These are phyloP conservation scores for Trichoderma endophyticum DNA, from an alignment of 2,329 filamentous ascomycete genomes.

Conservation along the genomic window DNA sequence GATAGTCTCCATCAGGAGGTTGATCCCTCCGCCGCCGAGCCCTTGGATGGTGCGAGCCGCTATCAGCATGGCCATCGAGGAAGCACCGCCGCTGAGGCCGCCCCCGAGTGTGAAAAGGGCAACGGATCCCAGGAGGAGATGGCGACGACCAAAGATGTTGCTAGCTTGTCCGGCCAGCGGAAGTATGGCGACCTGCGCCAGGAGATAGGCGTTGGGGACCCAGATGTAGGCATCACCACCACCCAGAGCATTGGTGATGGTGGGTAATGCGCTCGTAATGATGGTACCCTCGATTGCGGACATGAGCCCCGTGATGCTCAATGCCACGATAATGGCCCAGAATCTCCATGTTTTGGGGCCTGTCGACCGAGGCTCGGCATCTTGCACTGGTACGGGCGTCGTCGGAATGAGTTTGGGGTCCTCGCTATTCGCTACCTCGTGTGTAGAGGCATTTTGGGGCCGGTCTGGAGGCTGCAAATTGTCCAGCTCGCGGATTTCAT, in stretches of 20 bases:
- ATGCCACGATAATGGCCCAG: constrained; percentile 21
- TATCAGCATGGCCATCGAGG: constrained; percentile 46
- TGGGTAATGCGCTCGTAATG: constrained; percentile 56
- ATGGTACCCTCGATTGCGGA: constrained; percentile 49
- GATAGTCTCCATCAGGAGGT: constrained; percentile 32
- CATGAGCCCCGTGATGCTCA: constrained; percentile 33
- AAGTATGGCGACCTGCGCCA: constrained; percentile 23
- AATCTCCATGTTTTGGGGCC: neutral
- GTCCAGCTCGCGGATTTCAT: neutral
- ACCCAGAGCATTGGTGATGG: constrained; percentile 23
- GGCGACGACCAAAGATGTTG: constrained; percentile 50
- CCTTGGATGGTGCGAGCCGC: constrained; percentile 50
- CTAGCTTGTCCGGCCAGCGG: constrained; percentile 44
- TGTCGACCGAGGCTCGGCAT: neutral
- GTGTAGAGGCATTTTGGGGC: neutral
- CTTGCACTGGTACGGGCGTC: neutral
- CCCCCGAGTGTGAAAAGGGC: constrained; percentile 51
- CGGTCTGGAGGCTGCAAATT: neutral
- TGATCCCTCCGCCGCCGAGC: constrained; percentile 36
- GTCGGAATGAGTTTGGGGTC: neutral
- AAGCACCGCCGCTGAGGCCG: constrained; percentile 48
- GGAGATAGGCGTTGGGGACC: constrained; percentile 9
- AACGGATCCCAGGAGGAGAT: constrained; percentile 38
- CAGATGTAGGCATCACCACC: constrained; percentile 6
- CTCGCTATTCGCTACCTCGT: neutral